These are phyloP conservation scores for Chytriomyces confervae DNA, from an alignment of 192 early-diverging fungal species.

Conservation along the genomic window DNA sequence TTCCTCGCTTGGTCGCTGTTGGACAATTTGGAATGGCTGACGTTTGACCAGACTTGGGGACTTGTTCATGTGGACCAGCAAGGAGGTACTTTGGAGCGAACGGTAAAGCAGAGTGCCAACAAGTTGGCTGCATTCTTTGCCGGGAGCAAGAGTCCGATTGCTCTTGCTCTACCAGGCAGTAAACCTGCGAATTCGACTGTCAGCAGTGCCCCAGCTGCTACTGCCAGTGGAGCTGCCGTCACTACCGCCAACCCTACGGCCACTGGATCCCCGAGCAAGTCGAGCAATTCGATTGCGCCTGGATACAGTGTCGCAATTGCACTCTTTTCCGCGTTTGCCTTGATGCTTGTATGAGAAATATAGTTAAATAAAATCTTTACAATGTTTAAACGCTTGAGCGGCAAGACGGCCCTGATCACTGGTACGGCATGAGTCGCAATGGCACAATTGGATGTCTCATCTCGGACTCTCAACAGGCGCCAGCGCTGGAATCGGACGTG, in stretches of 20 bases:
- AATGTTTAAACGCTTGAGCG: constrained; percentile 30
- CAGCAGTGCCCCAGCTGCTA: no score
- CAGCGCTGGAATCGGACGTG: constrained; percentile 73
- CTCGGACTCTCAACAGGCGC: no score
- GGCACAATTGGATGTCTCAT: no score
- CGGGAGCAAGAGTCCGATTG: not conserved
- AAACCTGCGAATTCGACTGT: not conserved
- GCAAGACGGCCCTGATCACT: constrained; percentile 46
- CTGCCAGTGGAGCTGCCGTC: no score
- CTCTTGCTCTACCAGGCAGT: not conserved
- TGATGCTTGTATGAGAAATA: no score
- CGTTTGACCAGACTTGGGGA: not conserved
- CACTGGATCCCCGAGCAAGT: no score
- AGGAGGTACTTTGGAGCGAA: constrained; percentile 8
- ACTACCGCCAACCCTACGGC: no score
- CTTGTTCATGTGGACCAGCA: not conserved
- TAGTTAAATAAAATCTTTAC: no score
- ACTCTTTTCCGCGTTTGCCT: no score
- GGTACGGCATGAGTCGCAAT: constrained; percentile 9
- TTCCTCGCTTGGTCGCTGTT: constrained; percentile 50
- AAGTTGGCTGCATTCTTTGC: constrained; percentile 10
- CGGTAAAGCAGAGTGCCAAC: constrained; percentile 5
- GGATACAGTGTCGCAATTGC: no score
- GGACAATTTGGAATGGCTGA: constrained; percentile 54
- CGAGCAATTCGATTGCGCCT: no score